Evolutionary conservation across 768 basidiomycete species (phyloP).

Genomic region (Suillus subluteus): DNA sequence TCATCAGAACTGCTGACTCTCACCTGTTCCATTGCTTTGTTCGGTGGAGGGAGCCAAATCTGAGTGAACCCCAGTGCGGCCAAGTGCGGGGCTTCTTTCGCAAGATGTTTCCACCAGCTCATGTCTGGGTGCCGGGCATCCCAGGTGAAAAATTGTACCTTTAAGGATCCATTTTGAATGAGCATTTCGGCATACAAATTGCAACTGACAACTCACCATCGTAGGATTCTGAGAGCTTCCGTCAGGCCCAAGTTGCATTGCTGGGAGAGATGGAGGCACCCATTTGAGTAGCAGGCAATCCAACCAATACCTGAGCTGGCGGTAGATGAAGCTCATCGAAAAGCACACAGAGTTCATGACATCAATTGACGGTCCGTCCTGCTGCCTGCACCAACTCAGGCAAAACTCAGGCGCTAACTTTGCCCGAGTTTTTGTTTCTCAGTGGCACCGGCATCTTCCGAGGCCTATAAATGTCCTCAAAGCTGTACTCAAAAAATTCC

Average conservation of each 20-base stretch:
- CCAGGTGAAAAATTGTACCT: conserved; percentile 91
- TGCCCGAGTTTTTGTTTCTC: too few relatives aligned
- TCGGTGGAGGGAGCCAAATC: conserved; percentile 83
- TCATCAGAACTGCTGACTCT: conserved; percentile 15
- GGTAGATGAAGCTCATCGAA: conserved; percentile 16
- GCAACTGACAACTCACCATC: conserved; percentile 53
- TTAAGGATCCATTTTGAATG: background rate
- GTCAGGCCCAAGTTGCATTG: conserved; percentile 65
- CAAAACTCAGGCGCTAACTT: background rate
- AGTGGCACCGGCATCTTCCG: conserved; percentile 5
- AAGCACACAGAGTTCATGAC: background rate
- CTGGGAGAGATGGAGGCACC: conserved; percentile 47
- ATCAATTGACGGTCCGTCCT: background rate
- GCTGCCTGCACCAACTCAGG: background rate
- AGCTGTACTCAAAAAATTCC: background rate
- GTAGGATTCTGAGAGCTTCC: conserved; percentile 55
- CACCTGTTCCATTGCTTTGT: conserved; percentile 73
- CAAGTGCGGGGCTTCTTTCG: conserved; percentile 63
- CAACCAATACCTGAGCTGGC: conserved; percentile 23
- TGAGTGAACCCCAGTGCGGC: conserved; percentile 76
- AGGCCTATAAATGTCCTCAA: conserved; percentile 6
- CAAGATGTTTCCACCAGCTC: conserved; percentile 85
- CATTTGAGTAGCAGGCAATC: conserved; percentile 26
- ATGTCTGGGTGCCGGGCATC: conserved; percentile 55
- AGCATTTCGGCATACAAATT: conserved; percentile 4